Base-by-base conservation (phyloP, 2,329 filamentous ascomycete genomes). In the Verticillium dahliae region DNA sequence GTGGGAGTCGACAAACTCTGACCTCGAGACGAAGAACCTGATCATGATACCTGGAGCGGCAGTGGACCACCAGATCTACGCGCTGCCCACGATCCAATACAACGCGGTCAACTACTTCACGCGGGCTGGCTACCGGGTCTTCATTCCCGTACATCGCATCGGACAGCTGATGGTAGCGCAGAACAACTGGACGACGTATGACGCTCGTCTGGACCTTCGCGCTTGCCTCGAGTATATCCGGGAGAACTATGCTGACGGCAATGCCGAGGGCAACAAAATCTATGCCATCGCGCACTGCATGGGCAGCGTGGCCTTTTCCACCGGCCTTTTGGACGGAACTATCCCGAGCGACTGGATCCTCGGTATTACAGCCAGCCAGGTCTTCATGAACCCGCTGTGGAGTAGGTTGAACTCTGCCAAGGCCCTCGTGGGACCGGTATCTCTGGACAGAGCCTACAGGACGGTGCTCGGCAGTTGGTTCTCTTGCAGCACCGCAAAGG, bases 21-120 rank as follows among this genome's bases (percentile, higher is more conserved):
- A 67, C 1, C 67, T 76, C 27, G 70, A 74, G 18, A 70, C 76
- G 9, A 78, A 78, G 67, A 82, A 83, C 63, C 72, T 89, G 6
- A 80, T 89, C 63, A 80, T 89, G 77, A 78, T 89, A 55, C 85
- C 85, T 0, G 86, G 86, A 22, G 85, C 85, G 0, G 78, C 83
- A 1, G 85, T 89, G 1, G 83, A 88, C 69, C 83, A 89, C 66
- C 81, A 85, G 64, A 86, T 88, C 60, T 89, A 78, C 64, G 80
- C 85, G 0, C 75, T 87, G 34, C 85, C 85, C 1, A 88, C 85
- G 2, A 86, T 89, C 60, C 78, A 79, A n/a, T 81, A 80, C 65
- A 88, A 89, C 69, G 79, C 84, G 0, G 79, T 89, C 64, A 85
- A 88, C 68, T 87, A 87, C 72, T 84, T 89, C 69, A 83, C 79